Conservation (phyloP, 2,329 filamentous ascomycete species). For the Trichoderma cornu-damae region DNA sequence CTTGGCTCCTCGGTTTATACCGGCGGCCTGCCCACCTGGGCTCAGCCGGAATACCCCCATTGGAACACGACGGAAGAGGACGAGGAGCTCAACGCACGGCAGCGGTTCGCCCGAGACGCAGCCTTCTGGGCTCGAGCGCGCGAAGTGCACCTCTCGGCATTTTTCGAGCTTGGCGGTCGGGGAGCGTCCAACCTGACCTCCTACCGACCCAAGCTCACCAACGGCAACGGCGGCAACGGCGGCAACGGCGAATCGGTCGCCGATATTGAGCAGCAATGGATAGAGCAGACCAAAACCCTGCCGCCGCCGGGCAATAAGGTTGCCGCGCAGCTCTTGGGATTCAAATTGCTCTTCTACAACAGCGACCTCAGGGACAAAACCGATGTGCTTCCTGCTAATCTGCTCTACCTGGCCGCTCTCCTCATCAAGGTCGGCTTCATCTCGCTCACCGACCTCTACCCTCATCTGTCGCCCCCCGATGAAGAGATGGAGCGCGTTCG, state of each 20-base stretch:
- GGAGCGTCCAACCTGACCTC: constrained; percentile 57
- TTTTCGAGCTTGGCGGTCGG: constrained; percentile 80
- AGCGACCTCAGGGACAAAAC: constrained; percentile 67
- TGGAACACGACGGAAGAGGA: constrained; percentile 66
- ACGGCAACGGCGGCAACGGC: no score
- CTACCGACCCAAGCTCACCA: constrained; percentile 39
- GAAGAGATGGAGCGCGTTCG: constrained; percentile 73
- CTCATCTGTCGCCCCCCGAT: constrained; percentile 83
- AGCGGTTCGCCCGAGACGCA: constrained; percentile 62
- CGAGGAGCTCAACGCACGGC: constrained; percentile 49
- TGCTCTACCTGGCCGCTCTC: constrained; percentile 85
- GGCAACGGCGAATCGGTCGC: constrained; percentile 42
- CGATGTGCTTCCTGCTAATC: constrained; percentile 81
- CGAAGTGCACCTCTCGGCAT: constrained; percentile 71
- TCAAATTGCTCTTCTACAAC: constrained; percentile 94
- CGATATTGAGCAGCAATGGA: constrained; percentile 65
- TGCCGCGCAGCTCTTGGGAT: constrained; percentile 89
- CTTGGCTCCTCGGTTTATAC: constrained; percentile 43
- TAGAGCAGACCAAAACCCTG: constrained; percentile 71
- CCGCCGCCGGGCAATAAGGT: constrained; percentile 84
- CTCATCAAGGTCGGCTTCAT: constrained; percentile 98
- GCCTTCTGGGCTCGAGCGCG: constrained; percentile 79
- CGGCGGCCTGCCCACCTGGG: constrained; percentile 78
- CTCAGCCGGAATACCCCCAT: constrained; percentile 62
- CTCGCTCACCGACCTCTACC: constrained; percentile 82